Percentiles rank a stretch among this genome's conserved stretches.
Conservation (phyloP, 108 stramenopile species). For the Nannochloropsis salina region DNA sequence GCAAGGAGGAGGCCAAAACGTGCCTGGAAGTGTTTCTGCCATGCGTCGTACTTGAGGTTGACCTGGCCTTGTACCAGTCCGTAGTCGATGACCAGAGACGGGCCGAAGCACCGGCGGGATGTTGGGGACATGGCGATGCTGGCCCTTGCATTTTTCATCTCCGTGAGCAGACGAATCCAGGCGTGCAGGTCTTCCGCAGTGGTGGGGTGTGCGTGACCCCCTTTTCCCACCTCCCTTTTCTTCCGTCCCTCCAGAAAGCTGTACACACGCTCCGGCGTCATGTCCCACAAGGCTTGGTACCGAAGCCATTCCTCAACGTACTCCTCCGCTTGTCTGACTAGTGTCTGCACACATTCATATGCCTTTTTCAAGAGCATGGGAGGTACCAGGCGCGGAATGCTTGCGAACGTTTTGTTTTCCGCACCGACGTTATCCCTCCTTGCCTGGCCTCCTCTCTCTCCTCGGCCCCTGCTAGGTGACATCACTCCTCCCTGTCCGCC, state of each 20-base stretch:
- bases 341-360: slow-evolving; percentile 64
- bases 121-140: slow-evolving; percentile 68
- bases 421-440: not conserved
- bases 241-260: not conserved
- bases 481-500: not conserved
- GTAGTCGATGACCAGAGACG: slow-evolving; percentile 68
- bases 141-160: slow-evolving; percentile 71
- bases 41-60: slow-evolving; percentile 92
- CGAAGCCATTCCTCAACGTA: slow-evolving; percentile 85
- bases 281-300: slow-evolving; percentile 92
- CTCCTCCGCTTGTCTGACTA: slow-evolving; percentile 59
- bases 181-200: slow-evolving; percentile 63
- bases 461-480: not conserved
- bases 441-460: not conserved
- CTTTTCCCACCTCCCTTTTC: not conserved
- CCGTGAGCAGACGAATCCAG: slow-evolving; percentile 75
- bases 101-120: slow-evolving; percentile 44
- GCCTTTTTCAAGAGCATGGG: slow-evolving; percentile 57
- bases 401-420: not conserved
- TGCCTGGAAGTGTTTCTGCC: slow-evolving; percentile 88
- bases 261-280: slow-evolving; percentile 58
- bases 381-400: slow-evolving; percentile 34
- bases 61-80: slow-evolving; percentile 81
- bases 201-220: not conserved
- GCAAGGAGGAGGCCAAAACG: slow-evolving; percentile 72